Base-by-base conservation (phyloP, 2,329 filamentous ascomycete species). In the Colletotrichum sp. region DNA sequence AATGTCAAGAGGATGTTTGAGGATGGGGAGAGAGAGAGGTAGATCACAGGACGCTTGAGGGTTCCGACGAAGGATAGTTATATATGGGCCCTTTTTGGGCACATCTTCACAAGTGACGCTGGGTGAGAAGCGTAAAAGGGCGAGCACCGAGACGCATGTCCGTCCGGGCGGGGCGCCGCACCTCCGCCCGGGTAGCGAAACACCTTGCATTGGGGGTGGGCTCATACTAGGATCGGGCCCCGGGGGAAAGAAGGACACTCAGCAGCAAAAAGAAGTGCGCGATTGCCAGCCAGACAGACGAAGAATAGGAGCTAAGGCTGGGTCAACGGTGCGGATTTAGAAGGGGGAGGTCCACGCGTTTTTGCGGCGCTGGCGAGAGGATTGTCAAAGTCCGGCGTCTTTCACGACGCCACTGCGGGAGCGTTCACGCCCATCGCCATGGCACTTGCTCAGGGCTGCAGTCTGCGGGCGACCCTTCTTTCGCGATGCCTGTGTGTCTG, bases 181-280 rank as follows among this genome's bases (percentile, higher is more conserved):
- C 70, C 63, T 73, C 73, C 73, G 73, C 70, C 68, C 73, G 73
- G 64, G 59, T 59, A 65, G 70, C 73, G 73, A 75, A 63, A 68
- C 70, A 67, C 63, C 57, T 65, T 73, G 73, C 73, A 73, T 75
- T 67, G 39, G 73, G 70, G 64, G 59, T 66, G 63, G 64, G 36
- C 64, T 60, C 44, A 59, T 57, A 61, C 73, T 73, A 69, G 73
- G 73, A 69, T 75, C 70, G 69, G 73, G 34, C 30, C 61, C 67
- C 60, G 60, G 59, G 63, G 32, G 60, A 30, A 30, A 36, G 34
- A 64, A 28, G 44, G n/a, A 52, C 44, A 27, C 48, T 22, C 9
- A 28, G 11, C 32, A 27, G 11, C 22, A 22, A 32, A 6, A 30
- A 12, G 13, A n/a, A 32, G 27, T 16, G n/a, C 39, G 39, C 59